These are phyloP conservation scores for Ceratocystis harringtonii DNA, from an alignment of 2,329 filamentous ascomycete species.

Conservation along the genomic window DNA sequence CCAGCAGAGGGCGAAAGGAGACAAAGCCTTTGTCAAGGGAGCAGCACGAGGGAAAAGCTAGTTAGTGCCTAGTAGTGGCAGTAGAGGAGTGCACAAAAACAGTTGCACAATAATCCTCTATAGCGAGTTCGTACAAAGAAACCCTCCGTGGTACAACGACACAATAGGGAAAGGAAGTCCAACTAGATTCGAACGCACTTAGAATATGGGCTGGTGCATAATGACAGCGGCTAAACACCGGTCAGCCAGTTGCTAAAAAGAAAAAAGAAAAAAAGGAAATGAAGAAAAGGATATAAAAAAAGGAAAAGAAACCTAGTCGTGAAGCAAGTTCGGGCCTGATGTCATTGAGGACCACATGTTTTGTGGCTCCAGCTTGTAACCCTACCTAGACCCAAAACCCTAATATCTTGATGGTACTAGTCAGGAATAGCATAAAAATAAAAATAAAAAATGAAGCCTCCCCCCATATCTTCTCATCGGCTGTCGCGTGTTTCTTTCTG, in stretches of 20 bases:
- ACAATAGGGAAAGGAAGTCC: too few relatives aligned
- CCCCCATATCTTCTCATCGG: too few relatives aligned
- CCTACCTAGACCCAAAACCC: rapidly evolving
- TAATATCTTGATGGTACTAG: too few relatives aligned
- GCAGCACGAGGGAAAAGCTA: neutral
- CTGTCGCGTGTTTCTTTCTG: too few relatives aligned
- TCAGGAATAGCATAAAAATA: too few relatives aligned
- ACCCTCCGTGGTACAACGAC: neutral
- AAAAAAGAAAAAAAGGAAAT: neutral
- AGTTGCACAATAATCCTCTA: neutral
- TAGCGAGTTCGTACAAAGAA: neutral
- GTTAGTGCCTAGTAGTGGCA: too few relatives aligned
- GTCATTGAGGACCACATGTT: too few relatives aligned
- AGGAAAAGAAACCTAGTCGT: too few relatives aligned
- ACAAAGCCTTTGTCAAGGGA: constrained; percentile 4
- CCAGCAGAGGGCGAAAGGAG: neutral
- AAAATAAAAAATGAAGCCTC: too few relatives aligned
- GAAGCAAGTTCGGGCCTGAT: too few relatives aligned
- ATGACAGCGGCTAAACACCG: neutral
- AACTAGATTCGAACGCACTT: too few relatives aligned
- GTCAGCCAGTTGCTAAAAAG: neutral
- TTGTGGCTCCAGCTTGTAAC: too few relatives aligned
- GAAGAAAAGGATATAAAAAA: neutral
- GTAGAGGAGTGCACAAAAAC: neutral
- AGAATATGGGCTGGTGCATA: neutral